Evolutionary conservation across 768 basidiomycete species (phyloP).

Genomic region (Tylopilus intermedius): DNA sequence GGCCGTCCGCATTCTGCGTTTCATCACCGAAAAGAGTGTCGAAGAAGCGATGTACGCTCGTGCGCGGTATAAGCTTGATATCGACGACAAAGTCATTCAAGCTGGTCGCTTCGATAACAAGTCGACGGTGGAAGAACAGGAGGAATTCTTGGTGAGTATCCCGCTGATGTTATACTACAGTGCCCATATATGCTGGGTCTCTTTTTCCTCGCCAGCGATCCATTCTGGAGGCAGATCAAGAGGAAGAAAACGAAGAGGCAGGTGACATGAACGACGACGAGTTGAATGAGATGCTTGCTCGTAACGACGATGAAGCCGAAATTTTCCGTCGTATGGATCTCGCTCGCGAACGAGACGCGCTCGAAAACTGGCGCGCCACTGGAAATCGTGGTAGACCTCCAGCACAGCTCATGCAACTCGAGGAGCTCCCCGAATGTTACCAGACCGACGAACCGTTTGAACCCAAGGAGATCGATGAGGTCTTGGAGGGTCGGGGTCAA

Average conservation of each 20-base stretch:
- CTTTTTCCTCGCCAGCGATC: slow-evolving; percentile 55
- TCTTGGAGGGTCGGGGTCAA: slow-evolving; percentile 75
- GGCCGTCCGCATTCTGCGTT: slow-evolving; percentile 91
- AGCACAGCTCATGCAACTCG: slow-evolving; percentile 70
- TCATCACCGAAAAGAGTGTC: slow-evolving; percentile 97
- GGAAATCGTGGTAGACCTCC: slow-evolving; percentile 80
- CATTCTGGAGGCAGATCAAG: slow-evolving; percentile 84
- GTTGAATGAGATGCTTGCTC: slow-evolving; percentile 86
- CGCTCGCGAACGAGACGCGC: slow-evolving; percentile 64
- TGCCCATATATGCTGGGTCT: slow-evolving; percentile 1
- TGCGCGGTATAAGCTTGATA: slow-evolving; percentile 93
- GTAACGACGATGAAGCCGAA: slow-evolving; percentile 70
- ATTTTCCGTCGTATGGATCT: slow-evolving; percentile 82
- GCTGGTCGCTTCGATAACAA: slow-evolving; percentile 99
- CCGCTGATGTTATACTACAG: background rate
- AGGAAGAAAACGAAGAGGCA: slow-evolving; percentile 84
- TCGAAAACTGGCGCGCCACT: slow-evolving; percentile 61
- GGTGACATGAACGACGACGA: slow-evolving; percentile 94
- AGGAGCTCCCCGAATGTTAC: slow-evolving; percentile 91
- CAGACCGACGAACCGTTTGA: slow-evolving; percentile 82
- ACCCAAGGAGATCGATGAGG: slow-evolving; percentile 46
- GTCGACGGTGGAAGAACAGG: slow-evolving; percentile 95
- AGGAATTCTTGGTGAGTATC: slow-evolving; percentile 76
- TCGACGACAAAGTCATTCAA: slow-evolving; percentile 99
- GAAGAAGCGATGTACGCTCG: slow-evolving; percentile 97